Evolutionary conservation across 768 basidiomycete genomes (phyloP).

Genomic region (Auricularia auricula-judae): DNA sequence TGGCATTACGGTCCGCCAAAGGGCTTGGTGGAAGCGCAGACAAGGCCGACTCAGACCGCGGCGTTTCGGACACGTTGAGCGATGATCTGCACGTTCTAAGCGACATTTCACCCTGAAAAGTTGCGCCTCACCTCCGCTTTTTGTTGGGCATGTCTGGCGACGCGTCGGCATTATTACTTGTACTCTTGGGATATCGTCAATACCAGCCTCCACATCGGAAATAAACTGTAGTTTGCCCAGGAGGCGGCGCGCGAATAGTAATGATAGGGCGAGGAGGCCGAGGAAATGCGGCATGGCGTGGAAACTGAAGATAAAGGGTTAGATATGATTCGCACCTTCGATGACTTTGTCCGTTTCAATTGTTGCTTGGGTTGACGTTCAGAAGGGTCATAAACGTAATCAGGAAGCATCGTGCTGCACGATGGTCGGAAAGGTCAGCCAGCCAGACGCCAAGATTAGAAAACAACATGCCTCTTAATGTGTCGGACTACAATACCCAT

Average conservation of each 20-base stretch:
- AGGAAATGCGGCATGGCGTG: background rate
- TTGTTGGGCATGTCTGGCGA: slow-evolving; percentile 70
- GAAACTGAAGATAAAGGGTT: background rate
- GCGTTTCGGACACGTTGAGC: background rate
- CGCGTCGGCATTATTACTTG: slow-evolving; percentile 42
- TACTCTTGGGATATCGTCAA: slow-evolving; percentile 30
- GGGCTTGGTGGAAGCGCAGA: background rate
- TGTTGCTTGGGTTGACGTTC: slow-evolving; percentile 63
- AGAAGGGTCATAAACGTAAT: slow-evolving; percentile 71
- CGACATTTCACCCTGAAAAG: background rate
- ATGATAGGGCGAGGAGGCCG: background rate
- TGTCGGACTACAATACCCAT: slow-evolving; percentile 95
- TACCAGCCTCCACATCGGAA: background rate
- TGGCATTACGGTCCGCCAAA: background rate
- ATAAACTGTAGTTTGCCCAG: background rate
- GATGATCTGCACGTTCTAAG: background rate
- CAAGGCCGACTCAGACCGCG: background rate
- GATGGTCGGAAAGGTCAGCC: background rate
- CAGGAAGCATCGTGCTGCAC: slow-evolving; percentile 59
- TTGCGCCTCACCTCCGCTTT: slow-evolving; percentile 53
- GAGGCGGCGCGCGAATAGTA: background rate
- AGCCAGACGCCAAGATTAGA: slow-evolving; percentile 6
- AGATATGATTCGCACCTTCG: slow-evolving; percentile 32
- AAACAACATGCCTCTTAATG: slow-evolving; percentile 63
- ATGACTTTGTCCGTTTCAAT: slow-evolving; percentile 62